Conservation (phyloP, 495 filamentous ascomycete genomes). For the Glonium stellatum region DNA sequence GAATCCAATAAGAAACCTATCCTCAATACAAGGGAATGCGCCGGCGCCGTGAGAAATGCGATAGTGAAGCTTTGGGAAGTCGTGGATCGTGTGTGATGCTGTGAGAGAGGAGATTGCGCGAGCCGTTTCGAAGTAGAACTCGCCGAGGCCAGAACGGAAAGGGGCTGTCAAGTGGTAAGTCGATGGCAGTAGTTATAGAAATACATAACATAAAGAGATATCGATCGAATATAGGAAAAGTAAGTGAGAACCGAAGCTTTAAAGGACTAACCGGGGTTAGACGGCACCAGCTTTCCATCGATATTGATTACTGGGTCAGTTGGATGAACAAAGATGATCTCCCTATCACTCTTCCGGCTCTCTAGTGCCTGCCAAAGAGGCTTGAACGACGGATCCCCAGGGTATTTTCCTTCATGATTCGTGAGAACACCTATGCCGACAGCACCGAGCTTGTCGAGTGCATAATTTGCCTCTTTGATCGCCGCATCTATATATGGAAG, state of each 20-base stretch:
- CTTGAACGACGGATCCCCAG: constrained; percentile 19
- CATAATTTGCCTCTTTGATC: constrained; percentile 23
- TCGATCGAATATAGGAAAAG: neutral
- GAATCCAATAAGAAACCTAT: constrained; percentile 26
- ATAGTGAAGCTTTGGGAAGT: constrained; percentile 26
- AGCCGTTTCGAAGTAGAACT: constrained; percentile 32
- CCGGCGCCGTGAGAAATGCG: constrained; percentile 29
- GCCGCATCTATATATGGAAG: constrained; percentile 25
- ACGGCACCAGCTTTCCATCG: constrained; percentile 14
- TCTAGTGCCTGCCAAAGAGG: constrained; percentile 22
- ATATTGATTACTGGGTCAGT: constrained; percentile 22
- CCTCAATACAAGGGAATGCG: constrained; percentile 26
- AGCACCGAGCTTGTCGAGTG: constrained; percentile 23
- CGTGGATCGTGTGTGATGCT: constrained; percentile 20
- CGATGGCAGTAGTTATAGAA: neutral
- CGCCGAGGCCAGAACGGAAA: constrained; percentile 23
- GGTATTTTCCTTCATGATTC: constrained; percentile 30
- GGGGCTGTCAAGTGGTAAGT: constrained; percentile 13
- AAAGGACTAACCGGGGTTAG: constrained; percentile 23
- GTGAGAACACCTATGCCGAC: constrained; percentile 24
- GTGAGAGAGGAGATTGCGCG: constrained; percentile 28
- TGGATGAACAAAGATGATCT: constrained; percentile 29
- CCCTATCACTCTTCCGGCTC: constrained; percentile 4
- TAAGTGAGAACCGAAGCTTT: neutral
- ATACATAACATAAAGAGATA: neutral